Percentiles rank a stretch among this genome's conserved stretches.
phyloP scores from a whole-genome alignment of 1,284 basidiomycete species.

The Pseudozyma pruni region DNA sequence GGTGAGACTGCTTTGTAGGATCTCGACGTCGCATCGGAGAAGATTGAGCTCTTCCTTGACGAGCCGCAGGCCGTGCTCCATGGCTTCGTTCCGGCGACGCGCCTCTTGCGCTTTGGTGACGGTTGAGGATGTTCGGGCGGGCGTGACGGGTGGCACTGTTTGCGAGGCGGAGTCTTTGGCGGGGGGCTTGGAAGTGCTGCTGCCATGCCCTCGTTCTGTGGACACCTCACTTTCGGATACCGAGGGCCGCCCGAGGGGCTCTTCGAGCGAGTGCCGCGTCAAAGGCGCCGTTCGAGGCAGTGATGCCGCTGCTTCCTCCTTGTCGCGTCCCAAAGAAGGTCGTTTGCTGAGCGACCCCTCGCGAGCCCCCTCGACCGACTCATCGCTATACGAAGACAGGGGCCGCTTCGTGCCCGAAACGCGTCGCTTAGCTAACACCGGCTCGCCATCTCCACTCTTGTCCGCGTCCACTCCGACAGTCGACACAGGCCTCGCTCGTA shows the following conservation, averaged over 20 bases:
- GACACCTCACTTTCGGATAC: constrained; percentile 39
- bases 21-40: constrained; percentile 30
- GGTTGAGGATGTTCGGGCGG: constrained; percentile 34
- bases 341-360: constrained; percentile 26
- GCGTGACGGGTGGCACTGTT: constrained; percentile 10
- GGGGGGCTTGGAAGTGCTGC: background rate
- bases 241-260: constrained; percentile 14
- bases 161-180: background rate
- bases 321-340: constrained; percentile 19
- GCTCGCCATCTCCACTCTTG: background rate
- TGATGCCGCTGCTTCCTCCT: background rate
- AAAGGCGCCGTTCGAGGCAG: constrained; percentile 17
- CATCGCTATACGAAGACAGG: constrained; percentile 12
- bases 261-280: constrained; percentile 14
- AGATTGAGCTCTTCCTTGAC: constrained; percentile 42
- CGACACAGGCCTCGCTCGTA: constrained; percentile 17
- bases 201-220: constrained; percentile 29
- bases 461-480: constrained; percentile 12
- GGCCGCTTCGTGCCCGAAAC: constrained; percentile 32
- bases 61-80: constrained; percentile 30
- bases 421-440: constrained; percentile 8
- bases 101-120: constrained; percentile 36
- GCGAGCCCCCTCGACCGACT: constrained; percentile 1
- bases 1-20: constrained; percentile 21
- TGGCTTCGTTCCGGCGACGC: constrained; percentile 29